These are phyloP conservation scores for Leccinum longicurvipes DNA, from an alignment of 768 basidiomycete genomes.

Conservation along the genomic window DNA sequence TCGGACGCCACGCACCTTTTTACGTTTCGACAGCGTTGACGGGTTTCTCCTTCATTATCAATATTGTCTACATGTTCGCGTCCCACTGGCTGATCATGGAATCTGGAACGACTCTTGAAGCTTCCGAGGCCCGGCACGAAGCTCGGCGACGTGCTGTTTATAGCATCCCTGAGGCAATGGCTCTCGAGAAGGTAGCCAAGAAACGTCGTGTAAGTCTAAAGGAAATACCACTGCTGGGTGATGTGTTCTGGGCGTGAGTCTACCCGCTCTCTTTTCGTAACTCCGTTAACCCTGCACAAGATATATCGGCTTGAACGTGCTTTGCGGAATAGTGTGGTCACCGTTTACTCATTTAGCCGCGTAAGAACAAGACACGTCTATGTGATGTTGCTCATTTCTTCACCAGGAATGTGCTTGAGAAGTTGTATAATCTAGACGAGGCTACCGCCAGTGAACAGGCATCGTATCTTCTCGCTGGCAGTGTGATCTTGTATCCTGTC, in stretches of 20 bases:
- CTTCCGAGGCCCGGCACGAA: constrained; percentile 56
- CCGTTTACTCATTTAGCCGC: constrained; percentile 76
- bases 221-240: constrained; percentile 65
- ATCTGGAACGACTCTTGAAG: constrained; percentile 62
- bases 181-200: constrained; percentile 60
- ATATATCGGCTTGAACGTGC: constrained; percentile 70
- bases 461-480: constrained; percentile 69
- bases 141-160: constrained; percentile 44
- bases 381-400: constrained; percentile 1
- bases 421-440: constrained; percentile 60
- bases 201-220: constrained; percentile 59
- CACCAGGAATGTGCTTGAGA: constrained; percentile 67
- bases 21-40: constrained; percentile 64
- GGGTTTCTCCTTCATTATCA: constrained; percentile 62
- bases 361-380: constrained; percentile 38
- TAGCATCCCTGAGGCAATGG: constrained; percentile 55
- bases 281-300: constrained; percentile 32
- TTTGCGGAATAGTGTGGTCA: constrained; percentile 75
- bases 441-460: constrained; percentile 58
- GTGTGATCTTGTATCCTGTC: constrained; percentile 65
- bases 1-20: constrained; percentile 72
- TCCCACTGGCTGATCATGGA: constrained; percentile 64
- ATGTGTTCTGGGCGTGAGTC: constrained; percentile 74
- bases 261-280: not conserved
- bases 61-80: constrained; percentile 60